Evolutionary conservation across 2,329 filamentous ascomycete species (phyloP).

Genomic region (Tothia fuscella): DNA sequence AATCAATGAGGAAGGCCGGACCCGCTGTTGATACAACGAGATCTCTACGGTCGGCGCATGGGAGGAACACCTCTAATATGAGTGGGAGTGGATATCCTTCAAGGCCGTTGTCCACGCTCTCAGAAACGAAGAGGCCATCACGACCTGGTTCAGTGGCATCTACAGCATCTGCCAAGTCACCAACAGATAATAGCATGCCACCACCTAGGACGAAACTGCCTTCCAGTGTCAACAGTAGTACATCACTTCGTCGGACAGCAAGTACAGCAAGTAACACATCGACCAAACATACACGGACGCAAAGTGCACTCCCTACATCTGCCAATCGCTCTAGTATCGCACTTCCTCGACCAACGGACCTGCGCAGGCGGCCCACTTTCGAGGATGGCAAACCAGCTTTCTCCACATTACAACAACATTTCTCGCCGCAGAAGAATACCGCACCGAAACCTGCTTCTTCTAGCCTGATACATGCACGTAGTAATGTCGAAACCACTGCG

Average conservation of each 20-base stretch:
- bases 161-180: neutral
- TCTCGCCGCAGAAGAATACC: conserved; percentile 8
- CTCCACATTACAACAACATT: conserved; percentile 11
- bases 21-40: neutral
- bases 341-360: neutral
- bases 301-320: neutral
- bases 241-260: neutral
- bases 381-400: conserved; percentile 8
- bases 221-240: neutral
- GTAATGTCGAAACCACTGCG: neutral
- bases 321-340: neutral
- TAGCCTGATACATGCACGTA: conserved; percentile 11
- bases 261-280: neutral
- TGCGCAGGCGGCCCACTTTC: conserved; percentile 1
- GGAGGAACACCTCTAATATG: neutral
- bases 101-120: conserved; percentile 1
- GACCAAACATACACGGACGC: conserved; percentile 6
- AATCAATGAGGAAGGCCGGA: conserved; percentile 2
- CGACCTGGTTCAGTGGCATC: neutral
- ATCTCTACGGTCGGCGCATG: neutral
- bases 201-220: neutral
- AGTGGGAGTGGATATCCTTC: too few relatives aligned
- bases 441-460: conserved; percentile 10
- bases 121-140: neutral
- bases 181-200: neutral